Evolutionary conservation across 164 flowering plant genomes (phyloP).

Genomic region (Tetracentron sinense): DNA sequence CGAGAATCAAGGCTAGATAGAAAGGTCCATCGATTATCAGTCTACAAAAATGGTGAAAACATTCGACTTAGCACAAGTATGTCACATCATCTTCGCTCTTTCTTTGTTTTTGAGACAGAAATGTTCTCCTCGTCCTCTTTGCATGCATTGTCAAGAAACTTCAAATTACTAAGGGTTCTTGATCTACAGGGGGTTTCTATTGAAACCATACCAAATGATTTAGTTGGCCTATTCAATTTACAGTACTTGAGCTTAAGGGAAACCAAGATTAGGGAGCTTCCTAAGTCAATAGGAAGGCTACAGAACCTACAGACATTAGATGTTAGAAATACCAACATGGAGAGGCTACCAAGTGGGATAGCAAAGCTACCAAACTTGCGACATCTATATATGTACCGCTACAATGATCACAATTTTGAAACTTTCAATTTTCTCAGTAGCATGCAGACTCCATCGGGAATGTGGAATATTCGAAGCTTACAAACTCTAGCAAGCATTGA

Average conservation of each 20-base stretch:
- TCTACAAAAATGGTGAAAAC: conserved; percentile 17
- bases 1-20: conserved; percentile 2
- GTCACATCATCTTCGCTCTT: conserved; percentile 28
- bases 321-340: conserved; percentile 25
- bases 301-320: conserved; percentile 36
- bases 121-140: conserved; percentile 18
- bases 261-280: conserved; percentile 33
- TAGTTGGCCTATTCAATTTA: conserved; percentile 29
- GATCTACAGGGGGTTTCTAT: conserved; percentile 28
- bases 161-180: conserved; percentile 29
- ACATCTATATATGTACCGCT: conserved; percentile 24
- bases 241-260: conserved; percentile 32
- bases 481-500: conserved; percentile 31
- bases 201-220: conserved; percentile 22
- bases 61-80: conserved; percentile 8
- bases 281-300: conserved; percentile 35
- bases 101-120: conserved; percentile 24
- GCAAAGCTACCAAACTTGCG: conserved; percentile 27
- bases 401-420: neutral
- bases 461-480: conserved; percentile 21
- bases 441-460: conserved; percentile 26
- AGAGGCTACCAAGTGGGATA: conserved; percentile 27
- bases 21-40: conserved; percentile 20
- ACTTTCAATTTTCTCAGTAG: conserved; percentile 7
- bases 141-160: conserved; percentile 8